A percentile compares a stretch with the other conserved stretches of the same genome.
Conservation (phyloP, 176 grass and related monocot genomes). For the Aegilops speltoides region DNA sequence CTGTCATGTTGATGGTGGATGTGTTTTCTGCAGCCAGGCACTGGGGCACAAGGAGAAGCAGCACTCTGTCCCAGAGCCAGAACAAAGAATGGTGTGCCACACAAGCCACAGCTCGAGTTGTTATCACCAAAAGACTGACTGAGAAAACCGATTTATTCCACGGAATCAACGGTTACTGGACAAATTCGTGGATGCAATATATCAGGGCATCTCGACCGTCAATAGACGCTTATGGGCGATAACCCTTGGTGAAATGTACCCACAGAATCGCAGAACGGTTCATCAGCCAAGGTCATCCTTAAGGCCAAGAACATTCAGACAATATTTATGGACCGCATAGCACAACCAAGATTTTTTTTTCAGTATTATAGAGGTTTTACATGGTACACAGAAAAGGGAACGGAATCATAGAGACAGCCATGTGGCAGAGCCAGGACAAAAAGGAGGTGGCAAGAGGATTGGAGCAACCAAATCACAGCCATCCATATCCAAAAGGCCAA, state of each 20-base stretch:
- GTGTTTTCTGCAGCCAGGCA: background rate
- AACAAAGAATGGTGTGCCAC: conserved; percentile 9
- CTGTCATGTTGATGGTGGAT: conserved; percentile 12
- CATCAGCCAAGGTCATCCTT: conserved; percentile 30
- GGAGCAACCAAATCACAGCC: conserved; percentile 58
- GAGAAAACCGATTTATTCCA: background rate
- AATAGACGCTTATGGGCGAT: background rate
- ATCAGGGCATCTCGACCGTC: conserved; percentile 29
- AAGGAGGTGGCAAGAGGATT: conserved; percentile 54
- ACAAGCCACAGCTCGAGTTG: background rate
- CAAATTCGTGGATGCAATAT: conserved; percentile 30
- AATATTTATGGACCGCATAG: conserved; percentile 30
- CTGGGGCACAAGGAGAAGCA: background rate
- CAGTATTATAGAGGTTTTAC: conserved; percentile 4
- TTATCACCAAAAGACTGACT: conserved; percentile 15
- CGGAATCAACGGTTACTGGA: background rate
- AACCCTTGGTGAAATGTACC: conserved; percentile 29
- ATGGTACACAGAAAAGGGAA: conserved; percentile 35
- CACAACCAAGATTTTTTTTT: background rate
- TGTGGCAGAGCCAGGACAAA: conserved; percentile 56
- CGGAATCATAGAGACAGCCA: conserved; percentile 15
- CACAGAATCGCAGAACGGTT: conserved; percentile 28
- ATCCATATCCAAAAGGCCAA: conserved; percentile 58
- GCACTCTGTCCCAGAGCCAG: background rate
- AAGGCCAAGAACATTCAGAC: conserved; percentile 35